phyloP scores from a whole-genome alignment of 108 stramenopile species.

The Discostella stelligeroides region DNA sequence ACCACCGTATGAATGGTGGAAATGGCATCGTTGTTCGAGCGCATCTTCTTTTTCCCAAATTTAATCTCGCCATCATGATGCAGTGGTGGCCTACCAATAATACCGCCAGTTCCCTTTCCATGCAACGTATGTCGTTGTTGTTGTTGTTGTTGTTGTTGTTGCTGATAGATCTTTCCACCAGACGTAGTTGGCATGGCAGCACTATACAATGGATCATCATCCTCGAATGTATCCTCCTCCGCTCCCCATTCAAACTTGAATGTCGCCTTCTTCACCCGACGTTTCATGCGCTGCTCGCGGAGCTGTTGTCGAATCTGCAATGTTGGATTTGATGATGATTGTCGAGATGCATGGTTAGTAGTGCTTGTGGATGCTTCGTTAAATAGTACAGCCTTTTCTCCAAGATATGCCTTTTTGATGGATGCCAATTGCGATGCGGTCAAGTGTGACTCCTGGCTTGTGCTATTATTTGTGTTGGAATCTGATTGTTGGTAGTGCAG shows the following conservation, averaged over 20 bases:
- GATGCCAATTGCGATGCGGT: constrained; percentile 49
- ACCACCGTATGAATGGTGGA: constrained; percentile 52
- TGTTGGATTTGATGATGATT: constrained; percentile 5
- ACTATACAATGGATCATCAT: constrained; percentile 86
- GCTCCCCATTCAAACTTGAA: constrained; percentile 97
- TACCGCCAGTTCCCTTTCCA: constrained; percentile 5
- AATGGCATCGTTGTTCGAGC: constrained; percentile 18
- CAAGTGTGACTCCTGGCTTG: constrained; percentile 40
- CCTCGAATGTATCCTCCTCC: constrained; percentile 86
- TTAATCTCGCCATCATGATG: constrained; percentile 15
- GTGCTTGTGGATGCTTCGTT: constrained; percentile 21
- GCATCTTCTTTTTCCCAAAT: constrained; percentile 35
- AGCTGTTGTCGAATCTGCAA: constrained; percentile 24
- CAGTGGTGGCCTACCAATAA: constrained; percentile 4
- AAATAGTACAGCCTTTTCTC: constrained; percentile 53
- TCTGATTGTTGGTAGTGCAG: constrained; percentile 5
- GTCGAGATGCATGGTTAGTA: constrained; percentile 25
- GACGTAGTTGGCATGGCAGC: constrained; percentile 46
- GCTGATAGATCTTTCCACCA: constrained; percentile 21
- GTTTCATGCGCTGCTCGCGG: constrained; percentile 31
- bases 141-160: constrained; percentile 28
- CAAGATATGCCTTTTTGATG: constrained; percentile 70
- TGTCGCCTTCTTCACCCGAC: constrained; percentile 64
- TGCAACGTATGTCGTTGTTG: background rate
- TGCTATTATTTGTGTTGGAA: background rate